These are phyloP conservation scores for Coemansia sp. DNA, from an alignment of 192 early-diverging fungal species.

Conservation along the genomic window DNA sequence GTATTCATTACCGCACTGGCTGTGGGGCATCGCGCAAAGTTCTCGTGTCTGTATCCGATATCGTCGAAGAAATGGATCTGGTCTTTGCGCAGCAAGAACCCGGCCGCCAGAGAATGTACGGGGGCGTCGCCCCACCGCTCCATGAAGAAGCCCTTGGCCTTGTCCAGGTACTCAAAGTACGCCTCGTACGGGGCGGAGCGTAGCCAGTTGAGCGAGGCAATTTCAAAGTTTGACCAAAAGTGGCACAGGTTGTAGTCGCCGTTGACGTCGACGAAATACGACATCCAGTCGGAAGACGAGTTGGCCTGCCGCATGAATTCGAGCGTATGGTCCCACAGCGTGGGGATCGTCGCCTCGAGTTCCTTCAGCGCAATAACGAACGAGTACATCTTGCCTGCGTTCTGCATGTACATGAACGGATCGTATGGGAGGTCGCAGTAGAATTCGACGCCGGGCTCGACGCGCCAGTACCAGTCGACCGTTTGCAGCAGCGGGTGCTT, in stretches of 20 bases:
- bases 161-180: constrained; percentile 68
- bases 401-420: constrained; percentile 76
- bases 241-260: constrained; percentile 69
- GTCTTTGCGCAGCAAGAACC: constrained; percentile 51
- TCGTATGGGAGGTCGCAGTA: constrained; percentile 82
- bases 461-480: constrained; percentile 86
- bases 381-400: constrained; percentile 71
- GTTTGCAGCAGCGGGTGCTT: constrained; percentile 66
- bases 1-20: not conserved
- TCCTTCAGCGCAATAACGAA: constrained; percentile 61
- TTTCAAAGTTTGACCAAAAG: constrained; percentile 84
- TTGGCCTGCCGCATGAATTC: constrained; percentile 43
- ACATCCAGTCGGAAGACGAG: constrained; percentile 34
- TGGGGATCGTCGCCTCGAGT: constrained; percentile 53
- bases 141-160: constrained; percentile 71
- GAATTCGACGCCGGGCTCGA: constrained; percentile 82
- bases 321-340: constrained; percentile 55
- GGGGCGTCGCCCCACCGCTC: constrained; percentile 83
- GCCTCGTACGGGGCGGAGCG: constrained; percentile 57
- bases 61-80: constrained; percentile 75
- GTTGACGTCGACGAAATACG: constrained; percentile 26
- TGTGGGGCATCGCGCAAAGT: constrained; percentile 35
- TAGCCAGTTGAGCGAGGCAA: constrained; percentile 65
- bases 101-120: constrained; percentile 66
- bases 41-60: constrained; percentile 64